Evolutionary conservation across 2,329 filamentous ascomycete species (phyloP), one percentile per base, ranked within the genome.

Genomic region (Conoideocrella luteorostrata): DNA sequence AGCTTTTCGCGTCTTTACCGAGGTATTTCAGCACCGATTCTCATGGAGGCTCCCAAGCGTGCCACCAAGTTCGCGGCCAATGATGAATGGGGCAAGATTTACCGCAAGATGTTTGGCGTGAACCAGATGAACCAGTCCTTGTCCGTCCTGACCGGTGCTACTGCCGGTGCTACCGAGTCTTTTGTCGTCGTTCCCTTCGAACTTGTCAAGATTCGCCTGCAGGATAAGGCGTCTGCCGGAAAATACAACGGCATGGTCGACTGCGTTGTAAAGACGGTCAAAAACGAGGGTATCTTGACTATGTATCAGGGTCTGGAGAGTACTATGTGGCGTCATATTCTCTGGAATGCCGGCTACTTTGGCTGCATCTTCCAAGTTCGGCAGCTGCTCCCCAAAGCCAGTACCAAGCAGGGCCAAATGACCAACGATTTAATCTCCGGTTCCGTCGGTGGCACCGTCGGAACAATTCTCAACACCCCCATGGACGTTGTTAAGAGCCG

Each of bases 1-100:
- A 93, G 88, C 48, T 82, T 86, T 67, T 93, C 88, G 50, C 82
- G 91, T 54, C 77, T 98, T 48, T 98, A 98, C 74, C 88, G 93
- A 55, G 93, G 93, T 61, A 98, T 98, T 67, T 82, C 79, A 35
- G 91, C 93, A 21, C 93, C 93, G 40, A 97, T 98, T 61, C 78
- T 97, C 54, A 98, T 98, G 91, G 91, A 97, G 69, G 90, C 90
- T 48, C 68, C 72, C 58, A 95, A 95, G 80, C 82, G 89, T 70
- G 91, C 91, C 34, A 97, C 88, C 72, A 98, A 98, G 69, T 98
- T 98, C 69, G 91, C 93, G 37, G 93, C 93, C 69, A 98, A 98
- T 70, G 93, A 98, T 65, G 88, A 91, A 65, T 98, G 93, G 93
- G 93, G 93, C 58, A 82, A 89, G 68, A 78, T 96, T 69, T 98